Percentiles rank a stretch among this genome's conserved stretches.
Evolutionary conservation across 305 asterid species (phyloP).

Genomic region (Stenogyne calaminthoides): DNA sequence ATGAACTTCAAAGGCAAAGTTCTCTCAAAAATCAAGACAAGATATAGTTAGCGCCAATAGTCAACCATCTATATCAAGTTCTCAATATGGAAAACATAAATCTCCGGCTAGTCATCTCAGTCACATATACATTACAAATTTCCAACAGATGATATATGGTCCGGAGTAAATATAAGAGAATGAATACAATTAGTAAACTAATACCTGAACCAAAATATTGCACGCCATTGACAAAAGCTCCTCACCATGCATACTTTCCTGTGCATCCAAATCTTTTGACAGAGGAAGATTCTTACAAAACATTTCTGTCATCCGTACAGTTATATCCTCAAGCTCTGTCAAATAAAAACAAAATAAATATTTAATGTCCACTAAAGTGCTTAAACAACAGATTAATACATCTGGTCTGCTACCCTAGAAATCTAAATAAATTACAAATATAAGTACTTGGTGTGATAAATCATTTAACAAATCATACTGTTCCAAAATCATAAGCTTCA

Average conservation of each 20-base stretch:
- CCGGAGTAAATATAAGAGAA: constrained; percentile 20
- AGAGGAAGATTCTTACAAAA: constrained; percentile 77
- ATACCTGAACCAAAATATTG: constrained; percentile 92
- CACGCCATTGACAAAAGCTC: constrained; percentile 91
- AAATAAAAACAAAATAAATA: constrained; percentile 25
- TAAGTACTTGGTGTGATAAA: constrained; percentile 2
- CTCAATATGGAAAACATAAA: constrained; percentile 1
- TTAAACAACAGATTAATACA: constrained; percentile 9
- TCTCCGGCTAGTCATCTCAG: constrained; percentile 16
- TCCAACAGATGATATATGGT: constrained; percentile 23
- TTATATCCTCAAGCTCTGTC: constrained; percentile 72
- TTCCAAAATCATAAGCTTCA: constrained; percentile 22
- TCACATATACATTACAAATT: constrained; percentile 9
- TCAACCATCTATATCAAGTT: constrained; percentile 18
- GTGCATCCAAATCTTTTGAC: constrained; percentile 87
- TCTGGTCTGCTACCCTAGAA: background rate
- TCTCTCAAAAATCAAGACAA: constrained; percentile 12
- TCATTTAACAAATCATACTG: background rate
- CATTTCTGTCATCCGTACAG: constrained; percentile 70
- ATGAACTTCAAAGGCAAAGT: background rate
- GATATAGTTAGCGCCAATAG: constrained; percentile 5
- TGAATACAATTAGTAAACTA: constrained; percentile 18
- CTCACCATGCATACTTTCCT: constrained; percentile 92
- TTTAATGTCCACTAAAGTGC: constrained; percentile 21
- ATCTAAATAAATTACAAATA: background rate